These are phyloP conservation scores for Zymoseptoria crescenta DNA, from an alignment of 2,329 filamentous ascomycete species.

Conservation along the genomic window DNA sequence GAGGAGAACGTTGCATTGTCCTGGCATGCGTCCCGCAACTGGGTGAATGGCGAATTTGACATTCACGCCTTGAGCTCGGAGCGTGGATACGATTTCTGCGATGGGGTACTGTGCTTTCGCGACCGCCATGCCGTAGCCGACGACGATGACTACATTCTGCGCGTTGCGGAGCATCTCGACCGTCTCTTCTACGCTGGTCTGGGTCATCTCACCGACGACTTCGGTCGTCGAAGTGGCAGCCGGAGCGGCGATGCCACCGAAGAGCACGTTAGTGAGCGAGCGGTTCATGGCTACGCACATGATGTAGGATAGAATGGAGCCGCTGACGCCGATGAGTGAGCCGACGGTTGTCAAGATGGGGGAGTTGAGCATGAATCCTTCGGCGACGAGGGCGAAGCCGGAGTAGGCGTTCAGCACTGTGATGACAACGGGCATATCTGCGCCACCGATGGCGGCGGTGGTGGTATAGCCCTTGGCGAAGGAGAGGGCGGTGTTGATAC, in stretches of 20 bases:
- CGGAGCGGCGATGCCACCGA: constrained; percentile 67
- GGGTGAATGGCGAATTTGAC: constrained; percentile 74
- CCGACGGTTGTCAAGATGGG: constrained; percentile 77
- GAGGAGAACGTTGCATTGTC: constrained; percentile 84
- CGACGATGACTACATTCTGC: constrained; percentile 80
- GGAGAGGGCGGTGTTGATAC: constrained; percentile 67
- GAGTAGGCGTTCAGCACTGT: constrained; percentile 87
- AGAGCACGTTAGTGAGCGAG: constrained; percentile 79
- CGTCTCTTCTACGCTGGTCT: constrained; percentile 72
- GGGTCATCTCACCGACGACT: constrained; percentile 70
- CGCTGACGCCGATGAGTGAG: constrained; percentile 78
- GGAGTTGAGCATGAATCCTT: constrained; percentile 88
- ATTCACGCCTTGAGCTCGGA: constrained; percentile 68
- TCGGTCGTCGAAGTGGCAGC: constrained; percentile 55
- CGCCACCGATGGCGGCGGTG: constrained; percentile 81
- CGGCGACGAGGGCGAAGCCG: constrained; percentile 80
- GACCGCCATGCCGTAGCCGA: constrained; percentile 91
- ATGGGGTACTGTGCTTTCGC: constrained; percentile 90
- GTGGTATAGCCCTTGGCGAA: constrained; percentile 85
- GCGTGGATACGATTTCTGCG: constrained; percentile 66
- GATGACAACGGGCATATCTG: constrained; percentile 88
- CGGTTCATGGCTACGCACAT: constrained; percentile 89
- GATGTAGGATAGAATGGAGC: constrained; percentile 81
- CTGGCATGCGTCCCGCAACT: constrained; percentile 85
- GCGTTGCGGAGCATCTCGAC: constrained; percentile 67